phyloP scores from a whole-genome alignment of 2,329 filamentous ascomycete genomes.

The Phyllosticta citrichinensis region DNA sequence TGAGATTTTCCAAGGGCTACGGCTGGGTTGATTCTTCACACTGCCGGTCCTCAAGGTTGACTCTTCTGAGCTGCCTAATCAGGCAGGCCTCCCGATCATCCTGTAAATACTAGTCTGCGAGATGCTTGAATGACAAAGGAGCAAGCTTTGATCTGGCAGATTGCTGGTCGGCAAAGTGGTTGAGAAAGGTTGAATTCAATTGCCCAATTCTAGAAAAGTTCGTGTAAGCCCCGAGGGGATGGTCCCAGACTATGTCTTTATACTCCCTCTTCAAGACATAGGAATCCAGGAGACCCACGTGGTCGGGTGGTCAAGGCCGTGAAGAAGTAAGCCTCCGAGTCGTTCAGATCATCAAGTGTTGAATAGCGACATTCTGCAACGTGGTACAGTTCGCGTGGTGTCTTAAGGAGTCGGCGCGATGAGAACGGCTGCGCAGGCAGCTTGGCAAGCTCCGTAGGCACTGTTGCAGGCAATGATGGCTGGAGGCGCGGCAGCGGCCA shows the following conservation, averaged over 20 bases:
- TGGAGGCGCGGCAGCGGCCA: slow-evolving; percentile 30
- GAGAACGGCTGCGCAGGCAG: slow-evolving; percentile 31
- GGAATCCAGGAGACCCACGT: no score
- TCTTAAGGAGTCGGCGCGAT: slow-evolving; percentile 26
- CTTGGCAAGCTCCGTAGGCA: slow-evolving; percentile 37
- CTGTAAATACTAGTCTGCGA: not conserved
- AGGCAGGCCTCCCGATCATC: not conserved
- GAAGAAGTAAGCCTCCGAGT: no score
- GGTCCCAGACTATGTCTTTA: no score
- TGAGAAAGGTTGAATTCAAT: no score
- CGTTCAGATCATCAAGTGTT: not conserved
- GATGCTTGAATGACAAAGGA: not conserved
- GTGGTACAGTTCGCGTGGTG: not conserved
- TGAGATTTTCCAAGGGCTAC: no score
- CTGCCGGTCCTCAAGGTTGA: not conserved
- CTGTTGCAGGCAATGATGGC: slow-evolving; percentile 36
- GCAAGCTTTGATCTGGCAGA: not conserved
- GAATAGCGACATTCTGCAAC: not conserved
- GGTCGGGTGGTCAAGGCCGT: no score
- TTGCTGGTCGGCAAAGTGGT: no score
- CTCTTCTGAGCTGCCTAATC: not conserved
- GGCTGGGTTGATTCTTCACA: not conserved
- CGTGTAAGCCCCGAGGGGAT: no score
- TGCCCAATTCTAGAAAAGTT: no score
- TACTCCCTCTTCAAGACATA: no score